These are phyloP conservation scores for Arachnopeziza araneosa DNA, from an alignment of 2,329 filamentous ascomycete species.

Conservation along the genomic window DNA sequence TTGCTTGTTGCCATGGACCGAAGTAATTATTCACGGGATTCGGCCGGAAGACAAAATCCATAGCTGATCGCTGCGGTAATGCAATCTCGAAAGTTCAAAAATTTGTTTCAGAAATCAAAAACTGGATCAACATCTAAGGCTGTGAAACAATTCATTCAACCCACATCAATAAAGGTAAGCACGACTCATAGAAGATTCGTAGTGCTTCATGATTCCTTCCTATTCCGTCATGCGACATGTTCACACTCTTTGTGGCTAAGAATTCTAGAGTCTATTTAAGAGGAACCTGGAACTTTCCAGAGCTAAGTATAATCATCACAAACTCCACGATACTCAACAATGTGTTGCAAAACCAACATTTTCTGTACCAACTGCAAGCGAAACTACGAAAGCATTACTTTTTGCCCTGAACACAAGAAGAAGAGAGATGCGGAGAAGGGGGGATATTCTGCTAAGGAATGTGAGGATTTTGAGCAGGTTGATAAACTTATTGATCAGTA, in stretches of 20 bases:
- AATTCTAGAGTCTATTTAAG: not conserved
- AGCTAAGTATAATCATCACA: not conserved
- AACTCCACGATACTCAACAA: not conserved
- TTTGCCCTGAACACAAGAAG: not conserved
- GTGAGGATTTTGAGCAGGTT: not conserved
- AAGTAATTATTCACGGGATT: too few species aligned
- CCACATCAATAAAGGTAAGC: not conserved
- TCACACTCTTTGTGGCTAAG: not conserved
- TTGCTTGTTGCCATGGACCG: too few species aligned
- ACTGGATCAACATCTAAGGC: too few species aligned
- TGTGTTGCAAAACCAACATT: not conserved
- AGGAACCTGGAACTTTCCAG: not conserved
- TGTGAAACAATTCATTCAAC: not conserved
- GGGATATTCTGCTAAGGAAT: not conserved
- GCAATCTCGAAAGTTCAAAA: too few species aligned
- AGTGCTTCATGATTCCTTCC: not conserved
- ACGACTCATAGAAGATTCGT: not conserved
- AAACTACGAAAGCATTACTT: not conserved
- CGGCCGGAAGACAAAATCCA: too few species aligned
- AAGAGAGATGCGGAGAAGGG: not conserved
- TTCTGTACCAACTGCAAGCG: not conserved
- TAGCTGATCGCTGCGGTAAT: too few species aligned
- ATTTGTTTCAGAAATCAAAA: too few species aligned
- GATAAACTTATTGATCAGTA: not conserved
- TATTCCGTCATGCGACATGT: not conserved